These are phyloP conservation scores for Venturia asperata DNA, from an alignment of 2,329 filamentous ascomycete species.

Conservation along the genomic window DNA sequence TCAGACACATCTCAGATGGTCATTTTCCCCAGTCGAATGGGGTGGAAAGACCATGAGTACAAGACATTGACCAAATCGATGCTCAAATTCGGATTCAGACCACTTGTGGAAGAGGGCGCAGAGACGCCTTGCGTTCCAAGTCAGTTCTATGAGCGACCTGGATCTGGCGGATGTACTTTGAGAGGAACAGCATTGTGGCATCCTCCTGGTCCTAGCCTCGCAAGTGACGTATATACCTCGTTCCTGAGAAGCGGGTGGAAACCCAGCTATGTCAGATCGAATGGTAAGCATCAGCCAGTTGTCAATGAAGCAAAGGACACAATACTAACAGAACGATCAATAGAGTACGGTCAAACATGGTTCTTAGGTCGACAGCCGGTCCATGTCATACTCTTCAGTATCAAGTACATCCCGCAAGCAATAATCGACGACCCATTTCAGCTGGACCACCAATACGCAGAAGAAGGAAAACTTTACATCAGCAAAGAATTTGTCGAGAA, in stretches of 20 bases:
- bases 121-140: slow-evolving; percentile 12
- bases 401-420: slow-evolving; percentile 16
- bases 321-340: neutral
- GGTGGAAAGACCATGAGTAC: slow-evolving; percentile 16
- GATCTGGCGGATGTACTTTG: slow-evolving; percentile 8
- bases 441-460: slow-evolving; percentile 8
- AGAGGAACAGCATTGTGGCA: slow-evolving; percentile 15
- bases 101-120: slow-evolving; percentile 2
- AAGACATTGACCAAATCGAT: slow-evolving; percentile 14
- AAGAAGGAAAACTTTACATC: slow-evolving; percentile 12
- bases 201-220: slow-evolving; percentile 10
- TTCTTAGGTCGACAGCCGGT: slow-evolving; percentile 14
- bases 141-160: slow-evolving; percentile 15
- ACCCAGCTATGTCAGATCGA: slow-evolving; percentile 7
- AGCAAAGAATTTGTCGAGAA: slow-evolving; percentile 17
- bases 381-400: slow-evolving; percentile 13
- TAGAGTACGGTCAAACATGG: slow-evolving; percentile 11
- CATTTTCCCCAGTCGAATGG: slow-evolving; percentile 9
- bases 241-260: slow-evolving; percentile 14
- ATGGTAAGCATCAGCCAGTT: neutral
- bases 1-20: slow-evolving; percentile 12
- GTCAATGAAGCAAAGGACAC: neutral
- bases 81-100: slow-evolving; percentile 7
- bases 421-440: neutral
- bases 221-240: slow-evolving; percentile 7